Percentiles rank a stretch among this genome's conserved stretches.
These are phyloP conservation scores for Wickerhamomyces pijperi DNA, from an alignment of 805 yeast species.

Conservation along the genomic window DNA sequence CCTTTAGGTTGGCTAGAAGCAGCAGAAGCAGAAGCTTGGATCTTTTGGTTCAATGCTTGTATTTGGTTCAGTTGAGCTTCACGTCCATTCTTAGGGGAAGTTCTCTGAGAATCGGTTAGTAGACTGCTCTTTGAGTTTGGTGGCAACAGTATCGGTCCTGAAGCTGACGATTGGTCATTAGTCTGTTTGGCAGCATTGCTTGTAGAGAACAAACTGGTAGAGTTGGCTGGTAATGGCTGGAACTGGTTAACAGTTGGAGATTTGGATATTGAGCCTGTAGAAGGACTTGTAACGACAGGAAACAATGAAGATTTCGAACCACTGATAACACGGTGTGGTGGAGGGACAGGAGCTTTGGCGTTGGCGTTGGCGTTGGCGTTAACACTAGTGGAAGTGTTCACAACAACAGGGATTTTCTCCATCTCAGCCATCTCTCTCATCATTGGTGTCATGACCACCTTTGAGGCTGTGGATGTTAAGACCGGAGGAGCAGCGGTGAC, in stretches of 20 bases:
- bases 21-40: neutral
- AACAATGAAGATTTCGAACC: neutral
- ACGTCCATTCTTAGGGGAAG: neutral
- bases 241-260: neutral
- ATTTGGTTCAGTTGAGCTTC: neutral
- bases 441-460: neutral
- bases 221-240: neutral
- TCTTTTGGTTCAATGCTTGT: neutral
- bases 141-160: neutral
- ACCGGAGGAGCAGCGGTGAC: neutral
- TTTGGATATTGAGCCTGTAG: neutral
- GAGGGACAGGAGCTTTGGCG: neutral
- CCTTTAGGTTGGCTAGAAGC: too few species aligned
- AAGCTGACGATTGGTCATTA: neutral
- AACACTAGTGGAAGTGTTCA: neutral
- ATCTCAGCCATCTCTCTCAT: neutral
- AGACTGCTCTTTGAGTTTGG: neutral
- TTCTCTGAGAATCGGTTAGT: too few species aligned
- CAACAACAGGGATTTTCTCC: neutral
- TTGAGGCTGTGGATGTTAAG: neutral
- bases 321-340: neutral
- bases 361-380: neutral
- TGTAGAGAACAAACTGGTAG: neutral
- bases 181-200: neutral
- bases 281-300: neutral